These are phyloP conservation scores for Blepharisma undulans DNA, from an alignment of 169 alveolate genomes.

Conservation along the genomic window DNA sequence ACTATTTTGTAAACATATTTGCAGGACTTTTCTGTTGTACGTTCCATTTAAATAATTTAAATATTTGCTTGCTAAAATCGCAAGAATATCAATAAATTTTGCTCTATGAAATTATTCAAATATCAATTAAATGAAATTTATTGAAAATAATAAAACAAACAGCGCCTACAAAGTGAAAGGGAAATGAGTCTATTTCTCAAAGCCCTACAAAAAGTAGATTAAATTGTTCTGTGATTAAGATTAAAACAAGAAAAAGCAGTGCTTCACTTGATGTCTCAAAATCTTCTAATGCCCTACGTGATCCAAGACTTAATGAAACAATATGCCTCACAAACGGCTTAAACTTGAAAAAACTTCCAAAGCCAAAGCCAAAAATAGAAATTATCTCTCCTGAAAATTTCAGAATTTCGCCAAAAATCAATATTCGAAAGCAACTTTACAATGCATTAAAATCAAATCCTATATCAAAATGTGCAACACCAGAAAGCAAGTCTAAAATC, in stretches of 20 bases:
- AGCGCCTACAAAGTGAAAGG: not conserved
- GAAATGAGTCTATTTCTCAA: not conserved
- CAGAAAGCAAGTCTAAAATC: not conserved
- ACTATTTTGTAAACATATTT: constrained; percentile 90
- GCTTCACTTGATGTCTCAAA: not conserved
- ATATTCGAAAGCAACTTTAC: not conserved
- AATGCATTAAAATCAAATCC: not conserved
- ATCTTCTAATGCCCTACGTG: not conserved
- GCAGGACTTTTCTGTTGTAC: constrained; percentile 78
- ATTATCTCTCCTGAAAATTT: not conserved
- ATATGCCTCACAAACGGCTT: not conserved
- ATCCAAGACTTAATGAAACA: not conserved
- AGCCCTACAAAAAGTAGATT: not conserved
- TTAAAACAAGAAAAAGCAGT: not conserved
- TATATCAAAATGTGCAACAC: not conserved
- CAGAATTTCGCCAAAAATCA: not conserved
- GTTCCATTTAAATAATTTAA: not conserved
- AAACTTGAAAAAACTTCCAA: not conserved
- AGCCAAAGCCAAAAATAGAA: not conserved
- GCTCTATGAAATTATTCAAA: no score
- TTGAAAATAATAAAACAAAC: not conserved
- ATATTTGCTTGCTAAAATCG: not conserved
- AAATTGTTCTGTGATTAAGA: not conserved
- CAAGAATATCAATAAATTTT: no score
- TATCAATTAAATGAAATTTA: no score